phyloP scores from a whole-genome alignment of 2,329 filamentous ascomycete genomes.

The Colletotrichum spinosum region DNA sequence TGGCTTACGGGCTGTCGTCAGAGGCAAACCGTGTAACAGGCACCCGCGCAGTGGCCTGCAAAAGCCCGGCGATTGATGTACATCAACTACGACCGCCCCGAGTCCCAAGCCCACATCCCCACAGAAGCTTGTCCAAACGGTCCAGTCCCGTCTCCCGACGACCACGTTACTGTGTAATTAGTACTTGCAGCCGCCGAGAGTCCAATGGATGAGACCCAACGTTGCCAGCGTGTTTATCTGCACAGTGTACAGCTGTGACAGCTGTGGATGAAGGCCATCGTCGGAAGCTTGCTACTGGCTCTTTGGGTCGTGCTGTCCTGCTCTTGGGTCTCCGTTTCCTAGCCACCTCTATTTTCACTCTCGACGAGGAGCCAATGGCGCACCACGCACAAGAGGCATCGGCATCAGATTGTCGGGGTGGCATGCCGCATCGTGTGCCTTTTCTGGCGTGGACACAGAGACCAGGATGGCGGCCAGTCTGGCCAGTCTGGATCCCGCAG shows the following conservation, averaged over 20 bases:
- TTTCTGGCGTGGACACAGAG: constrained; percentile 4
- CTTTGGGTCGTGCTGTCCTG: background rate
- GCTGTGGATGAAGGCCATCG: constrained; percentile 31
- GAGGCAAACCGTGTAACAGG: constrained; percentile 15
- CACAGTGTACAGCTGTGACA: constrained; percentile 4
- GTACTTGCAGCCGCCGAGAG: constrained; percentile 26
- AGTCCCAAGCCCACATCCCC: constrained; percentile 16
- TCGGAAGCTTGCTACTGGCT: constrained; percentile 24
- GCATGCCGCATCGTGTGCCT: constrained; percentile 1
- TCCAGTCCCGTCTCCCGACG: constrained; percentile 31
- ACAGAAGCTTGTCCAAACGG: constrained; percentile 36
- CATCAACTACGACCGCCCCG: constrained; percentile 4
- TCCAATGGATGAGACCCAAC: constrained; percentile 25
- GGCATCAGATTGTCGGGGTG: constrained; percentile 3
- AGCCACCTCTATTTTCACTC: constrained; percentile 32
- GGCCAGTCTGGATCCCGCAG: constrained; percentile 1
- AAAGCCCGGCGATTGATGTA: constrained; percentile 21
- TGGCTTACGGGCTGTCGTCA: background rate
- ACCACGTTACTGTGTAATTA: background rate
- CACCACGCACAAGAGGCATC: constrained; percentile 6
- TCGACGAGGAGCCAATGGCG: constrained; percentile 9
- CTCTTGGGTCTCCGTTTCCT: constrained; percentile 20
- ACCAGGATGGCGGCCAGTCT: constrained; percentile 14
- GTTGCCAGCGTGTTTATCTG: constrained; percentile 26
- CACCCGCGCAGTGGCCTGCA: constrained; percentile 19